Evolutionary conservation across 2,329 filamentous ascomycete species (phyloP), one percentile per base, ranked within the genome.

Genomic region (Coniochaeta sp.): DNA sequence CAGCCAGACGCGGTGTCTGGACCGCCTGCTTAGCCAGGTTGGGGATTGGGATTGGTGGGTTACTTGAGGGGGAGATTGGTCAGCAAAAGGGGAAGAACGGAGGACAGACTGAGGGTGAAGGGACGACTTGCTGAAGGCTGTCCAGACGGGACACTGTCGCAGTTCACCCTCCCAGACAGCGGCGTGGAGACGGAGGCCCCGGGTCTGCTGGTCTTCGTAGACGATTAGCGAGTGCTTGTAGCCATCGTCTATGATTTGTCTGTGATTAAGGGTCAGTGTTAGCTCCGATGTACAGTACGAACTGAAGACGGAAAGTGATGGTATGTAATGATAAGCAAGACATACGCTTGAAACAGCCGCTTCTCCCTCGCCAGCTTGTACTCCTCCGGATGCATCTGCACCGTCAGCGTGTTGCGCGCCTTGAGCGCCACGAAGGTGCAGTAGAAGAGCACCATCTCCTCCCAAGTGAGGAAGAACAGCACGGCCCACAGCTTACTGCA

Each of bases 401-500:
- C 48, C 0, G 76, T 79, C 40, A 73, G 61, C 12, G 61, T 62
- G 53, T 75, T 79, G 1, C 74, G 69, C 13, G 72, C 71, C 59
- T 83, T 84, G 51, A 84, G 69, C 1, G 75, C 74, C 14, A 81
- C 64, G 57, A 85, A 83, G 0, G 76, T 74, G 57, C 74, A 79
- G 58, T 83, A 77, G 56, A 83, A 78, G 1, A 85, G 69, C 2
- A 81, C 76, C 65, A 84, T 72, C 62, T 82, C 81, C 71, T 84
- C 81, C 78, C 78, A 84, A 1, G 78, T 82, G 52, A 76, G 64
- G 54, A 84, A 84, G 53, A 71, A 76, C 6, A 85, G 63, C 4
- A 66, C 71, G 1, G 77, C 76, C 81, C 81, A 85, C 1, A 71
- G 59, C 57, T 76, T 82, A 51, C 71, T 63, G 33, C 69, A 65